Evolutionary conservation across 805 yeast genomes (phyloP).

Genomic region (Wickerhamomyces tratensis): DNA sequence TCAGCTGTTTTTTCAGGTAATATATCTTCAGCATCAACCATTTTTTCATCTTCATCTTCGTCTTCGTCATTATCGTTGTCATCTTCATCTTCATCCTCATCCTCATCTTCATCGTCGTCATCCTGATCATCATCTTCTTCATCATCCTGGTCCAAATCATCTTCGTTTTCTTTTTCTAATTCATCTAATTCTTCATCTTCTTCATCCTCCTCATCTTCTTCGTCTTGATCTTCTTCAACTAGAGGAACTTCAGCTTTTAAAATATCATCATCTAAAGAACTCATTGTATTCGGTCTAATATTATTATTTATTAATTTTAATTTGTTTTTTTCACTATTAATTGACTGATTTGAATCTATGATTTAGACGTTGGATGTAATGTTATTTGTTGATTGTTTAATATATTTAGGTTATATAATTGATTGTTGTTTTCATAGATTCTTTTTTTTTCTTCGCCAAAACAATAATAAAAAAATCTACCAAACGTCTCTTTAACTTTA

Average conservation of each 20-base stretch:
- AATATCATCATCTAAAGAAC: neutral
- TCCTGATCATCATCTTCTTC: slow-evolving; percentile 20
- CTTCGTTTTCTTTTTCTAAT: slow-evolving; percentile 14
- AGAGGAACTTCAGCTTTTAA: neutral
- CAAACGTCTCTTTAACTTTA: no score
- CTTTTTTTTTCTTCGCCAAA: no score
- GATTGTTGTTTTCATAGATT: no score
- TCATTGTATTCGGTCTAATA: neutral
- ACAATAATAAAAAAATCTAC: no score
- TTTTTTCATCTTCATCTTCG: slow-evolving; percentile 16
- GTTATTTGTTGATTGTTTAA: no score
- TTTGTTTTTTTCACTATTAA: no score
- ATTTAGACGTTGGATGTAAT: no score
- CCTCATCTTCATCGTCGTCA: slow-evolving; percentile 10
- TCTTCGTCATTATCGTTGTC: slow-evolving; percentile 9
- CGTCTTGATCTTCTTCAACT: slow-evolving; percentile 13
- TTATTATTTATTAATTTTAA: no score
- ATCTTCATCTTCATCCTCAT: slow-evolving; percentile 7
- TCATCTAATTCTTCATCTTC: slow-evolving; percentile 11
- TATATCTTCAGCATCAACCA: slow-evolving; percentile 20
- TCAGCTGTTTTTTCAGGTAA: slow-evolving; percentile 17
- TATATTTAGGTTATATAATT: no score
- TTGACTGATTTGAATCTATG: no score
- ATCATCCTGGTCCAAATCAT: slow-evolving; percentile 15
- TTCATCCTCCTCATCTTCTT: slow-evolving; percentile 11